A percentile compares a stretch with the other conserved stretches of the same genome.
These are phyloP conservation scores for Aureobasidium sp. DNA, from an alignment of 2,329 filamentous ascomycete genomes.

Conservation along the genomic window DNA sequence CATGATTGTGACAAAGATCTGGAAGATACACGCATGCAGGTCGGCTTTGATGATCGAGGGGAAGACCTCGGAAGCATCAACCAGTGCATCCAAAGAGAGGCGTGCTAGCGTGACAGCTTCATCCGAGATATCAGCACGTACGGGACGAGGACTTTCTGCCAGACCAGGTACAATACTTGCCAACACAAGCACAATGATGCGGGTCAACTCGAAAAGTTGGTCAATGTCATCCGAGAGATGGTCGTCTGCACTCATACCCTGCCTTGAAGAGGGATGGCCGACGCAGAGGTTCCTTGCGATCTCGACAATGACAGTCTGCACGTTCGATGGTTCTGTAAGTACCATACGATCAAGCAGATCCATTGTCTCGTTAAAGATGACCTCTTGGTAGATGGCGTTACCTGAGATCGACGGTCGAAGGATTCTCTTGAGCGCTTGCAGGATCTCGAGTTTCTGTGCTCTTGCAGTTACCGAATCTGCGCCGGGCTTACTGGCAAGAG, in stretches of 20 bases:
- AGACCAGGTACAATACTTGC: slow-evolving; percentile 81
- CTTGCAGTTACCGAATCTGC: slow-evolving; percentile 26
- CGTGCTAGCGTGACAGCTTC: slow-evolving; percentile 77
- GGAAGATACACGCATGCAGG: slow-evolving; percentile 89
- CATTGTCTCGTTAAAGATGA: slow-evolving; percentile 95
- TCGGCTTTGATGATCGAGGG: slow-evolving; percentile 95
- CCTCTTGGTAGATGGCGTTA: slow-evolving; percentile 91
- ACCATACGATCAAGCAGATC: slow-evolving; percentile 89
- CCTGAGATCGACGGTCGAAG: slow-evolving; percentile 89
- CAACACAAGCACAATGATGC: slow-evolving; percentile 90
- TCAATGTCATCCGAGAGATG: slow-evolving; percentile 95
- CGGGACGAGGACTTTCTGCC: slow-evolving; percentile 44
- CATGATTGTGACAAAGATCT: slow-evolving; percentile 91
- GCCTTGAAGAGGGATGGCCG: slow-evolving; percentile 80
- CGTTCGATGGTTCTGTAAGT: slow-evolving; percentile 79
- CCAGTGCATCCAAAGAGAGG: slow-evolving; percentile 75
- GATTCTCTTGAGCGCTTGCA: slow-evolving; percentile 90
- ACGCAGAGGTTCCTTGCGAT: slow-evolving; percentile 87
- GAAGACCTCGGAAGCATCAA: slow-evolving; percentile 92
- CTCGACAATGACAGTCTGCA: slow-evolving; percentile 88
- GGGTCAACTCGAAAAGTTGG: slow-evolving; percentile 91
- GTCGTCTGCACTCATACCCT: slow-evolving; percentile 54
- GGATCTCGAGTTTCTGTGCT: slow-evolving; percentile 59
- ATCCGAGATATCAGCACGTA: slow-evolving; percentile 59
- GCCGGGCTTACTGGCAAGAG: slow-evolving; percentile 76